Evolutionary conservation across 768 basidiomycete genomes (phyloP), one percentile per base, ranked within the genome.

Genomic region (Hypholoma sublateritium): DNA sequence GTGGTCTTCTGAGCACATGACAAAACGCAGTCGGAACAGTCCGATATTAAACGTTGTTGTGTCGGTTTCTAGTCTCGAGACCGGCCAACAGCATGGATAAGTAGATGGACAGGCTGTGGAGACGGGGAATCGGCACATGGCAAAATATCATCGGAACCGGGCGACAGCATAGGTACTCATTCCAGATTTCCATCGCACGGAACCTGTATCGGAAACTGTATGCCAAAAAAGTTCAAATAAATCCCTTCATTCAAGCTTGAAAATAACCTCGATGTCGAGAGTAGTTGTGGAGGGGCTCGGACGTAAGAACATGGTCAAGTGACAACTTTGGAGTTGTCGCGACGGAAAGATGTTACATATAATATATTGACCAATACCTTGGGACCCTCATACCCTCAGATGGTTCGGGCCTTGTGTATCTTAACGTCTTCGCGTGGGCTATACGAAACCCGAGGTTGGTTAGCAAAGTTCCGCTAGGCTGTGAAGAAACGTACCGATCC

Each of bases 351-450:
- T 45, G 16, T 19, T 42, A 50, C 25, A 32, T 32, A 32, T 36
- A 39, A 50, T 22, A 19, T 34, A 24, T n/a, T 25, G 22, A 42
- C 54, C 55, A 58, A 28, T 36, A 42, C 3, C 37, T 22, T 43
- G 21, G 42, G 25, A 42, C 32, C 17, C 37, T 28, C 28, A 11
- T 44, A 22, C 19, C 44, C n/a, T 76, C 59, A 80, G 53, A 71
- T 60, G 57, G 72, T 58, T 43, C 79, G 77, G 25, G 75, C 92
- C 72, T 93, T 95, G 69, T 91, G 78, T 41, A 98, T 93, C 75
- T 93, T 96, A 65, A 98, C 87, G 35, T 93, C 88, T 72, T 98
- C 94, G 62, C 55, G 72, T 17, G 85, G 85, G 35, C 87, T 84
- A 4, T 13, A 47, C 47, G 37, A 22, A 53, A 34, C 39, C 6